These are phyloP conservation scores for Kwoniella bestiolae DNA, from an alignment of 768 basidiomycete genomes.

Conservation along the genomic window DNA sequence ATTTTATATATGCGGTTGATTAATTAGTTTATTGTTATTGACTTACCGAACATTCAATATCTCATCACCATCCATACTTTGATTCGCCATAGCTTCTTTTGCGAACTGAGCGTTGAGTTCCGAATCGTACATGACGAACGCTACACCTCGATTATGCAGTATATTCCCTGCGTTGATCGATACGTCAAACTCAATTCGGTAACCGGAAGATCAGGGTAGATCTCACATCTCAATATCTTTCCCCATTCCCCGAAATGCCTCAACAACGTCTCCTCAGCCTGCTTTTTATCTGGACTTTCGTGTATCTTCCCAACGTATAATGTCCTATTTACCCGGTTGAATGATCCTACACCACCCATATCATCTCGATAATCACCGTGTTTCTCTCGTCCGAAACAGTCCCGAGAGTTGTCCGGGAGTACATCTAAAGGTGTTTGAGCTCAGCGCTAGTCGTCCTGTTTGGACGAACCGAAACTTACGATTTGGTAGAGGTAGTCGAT, in stretches of 20 bases:
- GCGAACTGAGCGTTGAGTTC: slow-evolving; percentile 92
- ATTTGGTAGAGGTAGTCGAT: slow-evolving; percentile 76
- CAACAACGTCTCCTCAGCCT: slow-evolving; percentile 87
- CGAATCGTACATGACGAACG: slow-evolving; percentile 90
- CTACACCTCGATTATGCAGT: slow-evolving; percentile 90
- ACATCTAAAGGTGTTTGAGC: slow-evolving; percentile 38
- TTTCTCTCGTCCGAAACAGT: slow-evolving; percentile 96
- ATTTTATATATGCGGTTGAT: neutral
- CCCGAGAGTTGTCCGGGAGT: slow-evolving; percentile 88
- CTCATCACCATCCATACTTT: slow-evolving; percentile 95
- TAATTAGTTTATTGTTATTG: neutral
- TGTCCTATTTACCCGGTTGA: slow-evolving; percentile 90
- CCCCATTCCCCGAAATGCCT: slow-evolving; percentile 98
- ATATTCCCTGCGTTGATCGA: slow-evolving; percentile 69
- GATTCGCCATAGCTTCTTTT: slow-evolving; percentile 98
- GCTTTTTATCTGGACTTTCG: slow-evolving; percentile 67
- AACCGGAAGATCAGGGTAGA: neutral
- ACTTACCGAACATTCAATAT: slow-evolving; percentile 85
- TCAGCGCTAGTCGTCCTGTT: slow-evolving; percentile 11
- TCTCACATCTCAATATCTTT: slow-evolving; percentile 79
- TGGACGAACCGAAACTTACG: slow-evolving; percentile 44
- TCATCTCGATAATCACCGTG: slow-evolving; percentile 97
- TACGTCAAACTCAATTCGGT: neutral
- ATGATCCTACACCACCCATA: slow-evolving; percentile 99
- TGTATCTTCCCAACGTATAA: slow-evolving; percentile 92